Conservation (phyloP, 2,329 filamentous ascomycete genomes). For the Camillea tinctor region DNA sequence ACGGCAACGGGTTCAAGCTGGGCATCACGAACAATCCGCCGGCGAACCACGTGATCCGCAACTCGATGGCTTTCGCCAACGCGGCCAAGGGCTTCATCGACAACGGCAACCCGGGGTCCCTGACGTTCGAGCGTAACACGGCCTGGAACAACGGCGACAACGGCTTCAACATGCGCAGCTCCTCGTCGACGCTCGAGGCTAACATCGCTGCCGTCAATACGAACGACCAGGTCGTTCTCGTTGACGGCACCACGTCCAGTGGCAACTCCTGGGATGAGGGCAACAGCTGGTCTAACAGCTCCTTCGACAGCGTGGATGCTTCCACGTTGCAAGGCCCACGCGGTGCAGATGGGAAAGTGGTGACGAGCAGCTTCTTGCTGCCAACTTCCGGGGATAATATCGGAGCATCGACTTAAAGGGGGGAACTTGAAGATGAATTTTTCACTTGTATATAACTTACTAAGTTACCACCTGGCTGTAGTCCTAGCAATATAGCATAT, state of each 20-base stretch:
- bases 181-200: slow-evolving; percentile 34
- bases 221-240: slow-evolving; percentile 24
- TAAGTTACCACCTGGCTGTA: too few species aligned
- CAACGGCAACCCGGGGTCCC: slow-evolving; percentile 41
- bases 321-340: slow-evolving; percentile 36
- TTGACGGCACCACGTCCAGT: slow-evolving; percentile 25
- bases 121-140: slow-evolving; percentile 42
- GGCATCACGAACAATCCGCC: slow-evolving; percentile 39
- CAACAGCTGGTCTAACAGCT: slow-evolving; percentile 38
- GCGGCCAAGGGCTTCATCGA: slow-evolving; percentile 45
- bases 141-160: slow-evolving; percentile 45
- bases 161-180: slow-evolving; percentile 39
- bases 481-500: too few species aligned
- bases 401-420: slow-evolving; percentile 36
- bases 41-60: slow-evolving; percentile 42
- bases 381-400: slow-evolving; percentile 36
- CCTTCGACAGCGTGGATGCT: slow-evolving; percentile 37
- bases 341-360: slow-evolving; percentile 36
- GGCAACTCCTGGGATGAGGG: slow-evolving; percentile 43
- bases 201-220: slow-evolving; percentile 41
- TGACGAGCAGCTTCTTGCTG: slow-evolving; percentile 40
- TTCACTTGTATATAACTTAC: too few species aligned
- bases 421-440: neutral
- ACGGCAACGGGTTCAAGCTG: slow-evolving; percentile 48
- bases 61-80: slow-evolving; percentile 44